Conservation (phyloP, 2,329 filamentous ascomycete species). For the Chaetomiaceae sp. region DNA sequence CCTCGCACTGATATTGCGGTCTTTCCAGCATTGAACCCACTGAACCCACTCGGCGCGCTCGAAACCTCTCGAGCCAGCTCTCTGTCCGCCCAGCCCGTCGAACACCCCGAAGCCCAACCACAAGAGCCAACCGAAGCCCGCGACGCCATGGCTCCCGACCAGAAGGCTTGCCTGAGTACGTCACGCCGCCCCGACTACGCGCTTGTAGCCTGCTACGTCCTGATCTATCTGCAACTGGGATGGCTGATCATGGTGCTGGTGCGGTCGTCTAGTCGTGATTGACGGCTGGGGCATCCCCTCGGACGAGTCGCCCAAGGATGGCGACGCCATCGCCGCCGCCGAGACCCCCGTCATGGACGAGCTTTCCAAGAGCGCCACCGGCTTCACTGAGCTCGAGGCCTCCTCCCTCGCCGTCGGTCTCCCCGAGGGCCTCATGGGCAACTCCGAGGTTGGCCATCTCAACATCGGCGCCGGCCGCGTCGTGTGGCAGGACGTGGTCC, state of each 20-base stretch:
- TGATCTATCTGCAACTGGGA: constrained; percentile 51
- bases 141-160: constrained; percentile 49
- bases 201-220: constrained; percentile 44
- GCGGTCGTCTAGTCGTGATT: constrained; percentile 74
- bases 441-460: constrained; percentile 96
- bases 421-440: constrained; percentile 96
- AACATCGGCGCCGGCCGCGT: constrained; percentile 97
- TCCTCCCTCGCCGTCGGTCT: constrained; percentile 94
- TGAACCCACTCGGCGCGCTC: neutral
- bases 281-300: constrained; percentile 94
- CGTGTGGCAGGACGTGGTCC: constrained; percentile 97
- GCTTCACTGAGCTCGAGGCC: constrained; percentile 88
- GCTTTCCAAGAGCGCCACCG: constrained; percentile 74
- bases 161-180: constrained; percentile 59
- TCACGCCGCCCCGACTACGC: constrained; percentile 35
- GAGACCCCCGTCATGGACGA: constrained; percentile 93
- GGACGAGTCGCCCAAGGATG: constrained; percentile 72
- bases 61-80: no score
- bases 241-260: constrained; percentile 55
- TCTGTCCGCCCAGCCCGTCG: no score
- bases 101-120: neutral
- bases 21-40: neutral
- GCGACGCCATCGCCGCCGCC: constrained; percentile 91
- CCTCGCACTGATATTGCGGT: no score
- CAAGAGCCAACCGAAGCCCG: neutral